Evolutionary conservation across 1,139 yeast species (phyloP).

Genomic region (Zygosaccharomyces sapae): DNA sequence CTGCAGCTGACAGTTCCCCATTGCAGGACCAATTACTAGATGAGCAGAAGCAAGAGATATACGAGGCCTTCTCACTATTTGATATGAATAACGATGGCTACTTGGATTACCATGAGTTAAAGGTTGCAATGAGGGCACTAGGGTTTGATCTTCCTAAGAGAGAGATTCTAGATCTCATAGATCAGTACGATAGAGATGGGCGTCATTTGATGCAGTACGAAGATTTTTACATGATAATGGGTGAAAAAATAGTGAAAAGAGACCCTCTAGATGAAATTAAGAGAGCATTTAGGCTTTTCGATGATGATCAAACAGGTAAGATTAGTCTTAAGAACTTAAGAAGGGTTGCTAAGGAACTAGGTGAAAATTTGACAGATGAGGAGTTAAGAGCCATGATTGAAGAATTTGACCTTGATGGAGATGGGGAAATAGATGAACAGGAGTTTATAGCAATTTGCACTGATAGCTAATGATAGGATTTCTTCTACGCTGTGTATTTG

Average conservation of each 20-base stretch:
- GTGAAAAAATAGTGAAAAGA: conserved; percentile 71
- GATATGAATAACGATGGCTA: conserved; percentile 91
- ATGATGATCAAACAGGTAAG: conserved; percentile 82
- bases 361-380: conserved; percentile 88
- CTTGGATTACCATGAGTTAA: conserved; percentile 87
- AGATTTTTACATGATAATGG: conserved; percentile 63
- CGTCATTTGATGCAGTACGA: conserved; percentile 71
- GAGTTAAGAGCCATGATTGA: conserved; percentile 96
- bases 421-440: conserved; percentile 89
- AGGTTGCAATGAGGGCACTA: conserved; percentile 87
- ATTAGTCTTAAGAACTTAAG: conserved; percentile 77
- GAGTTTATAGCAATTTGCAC: conserved; percentile 90
- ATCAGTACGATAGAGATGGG: conserved; percentile 77
- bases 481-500: conserved; percentile 1
- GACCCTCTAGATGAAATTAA: conserved; percentile 92
- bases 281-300: conserved; percentile 86
- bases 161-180: conserved; percentile 75
- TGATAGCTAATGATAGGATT: conserved; percentile 39
- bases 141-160: conserved; percentile 84
- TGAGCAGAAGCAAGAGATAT: conserved; percentile 87
- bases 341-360: conserved; percentile 87
- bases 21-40: conserved; percentile 59
- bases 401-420: conserved; percentile 94
- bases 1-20: conserved; percentile 14
- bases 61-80: conserved; percentile 89